These are phyloP conservation scores for Cystofilobasidium ferigula DNA, from an alignment of 768 basidiomycete genomes.

Conservation along the genomic window DNA sequence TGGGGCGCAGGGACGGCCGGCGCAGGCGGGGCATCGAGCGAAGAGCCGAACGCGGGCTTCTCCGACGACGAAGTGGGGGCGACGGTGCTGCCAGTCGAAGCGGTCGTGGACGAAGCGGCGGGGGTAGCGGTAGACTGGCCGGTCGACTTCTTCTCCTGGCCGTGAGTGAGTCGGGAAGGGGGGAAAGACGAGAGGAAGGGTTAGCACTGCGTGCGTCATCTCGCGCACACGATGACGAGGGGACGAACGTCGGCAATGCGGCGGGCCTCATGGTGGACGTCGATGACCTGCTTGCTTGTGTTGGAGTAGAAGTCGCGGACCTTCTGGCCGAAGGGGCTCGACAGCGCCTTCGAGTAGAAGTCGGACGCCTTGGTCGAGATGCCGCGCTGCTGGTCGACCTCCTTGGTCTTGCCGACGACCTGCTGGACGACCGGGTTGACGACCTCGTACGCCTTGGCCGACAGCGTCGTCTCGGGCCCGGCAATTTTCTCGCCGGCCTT, in stretches of 20 bases:
- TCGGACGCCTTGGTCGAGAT: conserved; percentile 57
- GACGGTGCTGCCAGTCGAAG: neutral
- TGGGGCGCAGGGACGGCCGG: too few species aligned
- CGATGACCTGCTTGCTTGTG: conserved; percentile 74
- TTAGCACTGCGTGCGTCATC: neutral
- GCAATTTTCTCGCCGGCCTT: conserved; percentile 58
- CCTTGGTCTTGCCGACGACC: conserved; percentile 47
- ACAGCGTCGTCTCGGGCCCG: conserved; percentile 71
- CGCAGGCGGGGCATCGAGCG: too few species aligned
- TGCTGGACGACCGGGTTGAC: conserved; percentile 50
- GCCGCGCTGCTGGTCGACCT: conserved; percentile 73
- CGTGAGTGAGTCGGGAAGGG: neutral
- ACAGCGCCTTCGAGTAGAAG: conserved; percentile 42
- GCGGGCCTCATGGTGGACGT: conserved; percentile 86
- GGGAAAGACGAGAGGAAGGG: neutral
- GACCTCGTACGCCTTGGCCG: conserved; percentile 57
- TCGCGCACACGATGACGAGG: neutral
- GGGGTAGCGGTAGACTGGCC: neutral
- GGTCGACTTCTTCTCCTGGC: conserved; percentile 20
- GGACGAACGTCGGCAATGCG: conserved; percentile 54
- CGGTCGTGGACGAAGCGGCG: neutral
- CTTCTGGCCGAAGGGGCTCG: conserved; percentile 18
- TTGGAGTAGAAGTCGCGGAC: conserved; percentile 71
- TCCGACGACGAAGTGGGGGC: neutral
- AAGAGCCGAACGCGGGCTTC: neutral